Evolutionary conservation across 805 yeast species (phyloP).

Genomic region (Jamesozyma lodderae): DNA sequence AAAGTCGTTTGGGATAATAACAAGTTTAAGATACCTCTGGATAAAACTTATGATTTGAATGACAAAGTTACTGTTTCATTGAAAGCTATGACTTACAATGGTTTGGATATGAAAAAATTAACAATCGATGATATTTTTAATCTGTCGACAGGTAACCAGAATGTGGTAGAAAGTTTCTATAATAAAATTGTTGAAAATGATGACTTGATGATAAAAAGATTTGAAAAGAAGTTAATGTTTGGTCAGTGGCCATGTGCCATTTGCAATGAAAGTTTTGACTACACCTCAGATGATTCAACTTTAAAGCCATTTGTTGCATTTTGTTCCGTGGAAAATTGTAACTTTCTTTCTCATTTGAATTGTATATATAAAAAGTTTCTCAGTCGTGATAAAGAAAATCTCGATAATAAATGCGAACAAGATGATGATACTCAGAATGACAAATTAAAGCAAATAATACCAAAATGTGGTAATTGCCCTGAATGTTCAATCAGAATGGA

Average conservation of each 20-base stretch:
- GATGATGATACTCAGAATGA: no score
- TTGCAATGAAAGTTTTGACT: constrained; percentile 30
- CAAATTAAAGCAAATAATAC: constrained; percentile 15
- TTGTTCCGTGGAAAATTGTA: constrained; percentile 31
- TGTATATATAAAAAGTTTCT: constrained; percentile 31
- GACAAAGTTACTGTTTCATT: constrained; percentile 1
- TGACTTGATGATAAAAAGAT: constrained; percentile 9
- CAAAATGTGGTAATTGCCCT: constrained; percentile 26
- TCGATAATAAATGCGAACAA: constrained; percentile 6
- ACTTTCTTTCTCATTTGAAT: constrained; percentile 30
- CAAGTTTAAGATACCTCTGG: constrained; percentile 12
- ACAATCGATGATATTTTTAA: constrained; percentile 10
- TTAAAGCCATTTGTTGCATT: constrained; percentile 30
- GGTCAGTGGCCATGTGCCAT: constrained; percentile 26
- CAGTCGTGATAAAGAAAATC: constrained; percentile 9
- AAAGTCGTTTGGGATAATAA: constrained; percentile 18
- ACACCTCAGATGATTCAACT: constrained; percentile 24
- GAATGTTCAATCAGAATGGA: constrained; percentile 17
- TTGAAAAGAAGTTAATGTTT: constrained; percentile 14
- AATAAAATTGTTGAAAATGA: background rate
- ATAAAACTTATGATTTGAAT: background rate
- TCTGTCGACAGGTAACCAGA: constrained; percentile 19
- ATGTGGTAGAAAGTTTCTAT: constrained; percentile 24
- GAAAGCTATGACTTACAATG: constrained; percentile 5
- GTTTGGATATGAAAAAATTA: constrained; percentile 4